These are phyloP conservation scores for Schrenkiella parvula DNA, from an alignment of 345 rosid species.

Conservation along the genomic window DNA sequence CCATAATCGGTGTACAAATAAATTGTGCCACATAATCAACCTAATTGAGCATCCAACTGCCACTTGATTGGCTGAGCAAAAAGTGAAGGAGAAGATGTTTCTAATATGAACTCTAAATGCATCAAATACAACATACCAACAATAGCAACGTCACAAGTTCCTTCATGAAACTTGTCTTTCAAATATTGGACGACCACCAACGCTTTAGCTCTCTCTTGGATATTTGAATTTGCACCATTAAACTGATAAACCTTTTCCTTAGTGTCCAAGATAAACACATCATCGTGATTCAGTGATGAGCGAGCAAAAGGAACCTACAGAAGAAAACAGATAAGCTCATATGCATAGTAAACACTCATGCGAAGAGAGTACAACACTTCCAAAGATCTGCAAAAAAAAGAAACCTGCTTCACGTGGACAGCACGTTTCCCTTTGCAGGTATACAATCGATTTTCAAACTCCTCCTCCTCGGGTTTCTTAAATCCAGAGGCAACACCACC, in stretches of 20 bases:
- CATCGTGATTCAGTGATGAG: constrained; percentile 93
- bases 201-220: constrained; percentile 98
- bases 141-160: constrained; percentile 74
- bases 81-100: not conserved
- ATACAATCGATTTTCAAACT: constrained; percentile 83
- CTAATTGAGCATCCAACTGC: not conserved
- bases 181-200: constrained; percentile 90
- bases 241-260: constrained; percentile 87
- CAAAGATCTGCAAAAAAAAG: constrained; percentile 6
- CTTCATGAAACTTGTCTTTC: constrained; percentile 87
- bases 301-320: constrained; percentile 92
- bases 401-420: constrained; percentile 94
- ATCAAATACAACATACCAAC: constrained; percentile 54
- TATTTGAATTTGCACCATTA: constrained; percentile 95
- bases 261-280: constrained; percentile 90
- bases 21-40: not conserved
- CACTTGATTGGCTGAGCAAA: not conserved
- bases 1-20: not conserved
- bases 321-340: constrained; percentile 23
- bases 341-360: constrained; percentile 8
- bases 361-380: constrained; percentile 2
- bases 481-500: constrained; percentile 99
- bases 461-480: constrained; percentile 75
- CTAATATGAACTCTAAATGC: constrained; percentile 5
- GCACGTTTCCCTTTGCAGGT: constrained; percentile 86